Percentiles rank a stretch among this genome's conserved stretches.
Evolutionary conservation across 208 protist species (phyloP).

Genomic region (Trypanosoma melophagium): DNA sequence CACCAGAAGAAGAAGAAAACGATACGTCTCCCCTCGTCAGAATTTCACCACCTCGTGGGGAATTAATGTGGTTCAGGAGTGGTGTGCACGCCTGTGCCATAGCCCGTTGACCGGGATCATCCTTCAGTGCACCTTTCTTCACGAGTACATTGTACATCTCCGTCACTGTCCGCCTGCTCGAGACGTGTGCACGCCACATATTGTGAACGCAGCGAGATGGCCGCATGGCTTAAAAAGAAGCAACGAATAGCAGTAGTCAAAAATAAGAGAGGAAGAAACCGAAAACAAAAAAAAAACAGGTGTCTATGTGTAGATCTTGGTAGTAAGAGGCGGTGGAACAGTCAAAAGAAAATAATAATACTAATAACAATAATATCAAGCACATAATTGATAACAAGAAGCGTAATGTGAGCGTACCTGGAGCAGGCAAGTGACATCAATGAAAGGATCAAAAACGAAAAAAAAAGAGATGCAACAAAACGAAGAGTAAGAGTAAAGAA

Average conservation of each 20-base stretch:
- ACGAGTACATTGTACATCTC: constrained; percentile 74
- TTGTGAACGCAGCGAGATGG: constrained; percentile 15
- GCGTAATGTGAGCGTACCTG: too few species aligned
- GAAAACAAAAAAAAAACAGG: constrained; percentile 6
- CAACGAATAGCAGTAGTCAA: not conserved
- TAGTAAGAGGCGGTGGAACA: not conserved
- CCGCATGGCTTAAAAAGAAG: constrained; percentile 25
- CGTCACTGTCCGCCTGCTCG: constrained; percentile 44
- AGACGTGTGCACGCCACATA: constrained; percentile 56
- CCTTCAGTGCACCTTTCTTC: constrained; percentile 53
- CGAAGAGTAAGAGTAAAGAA: not conserved
- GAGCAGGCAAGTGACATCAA: too few species aligned
- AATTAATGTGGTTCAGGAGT: constrained; percentile 44
- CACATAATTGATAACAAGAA: too few species aligned
- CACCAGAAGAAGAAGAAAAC: not conserved
- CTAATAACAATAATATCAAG: not conserved
- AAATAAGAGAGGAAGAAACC: not conserved
- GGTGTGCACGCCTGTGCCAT: constrained; percentile 75
- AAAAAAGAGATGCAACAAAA: not conserved
- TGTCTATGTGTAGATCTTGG: not conserved
- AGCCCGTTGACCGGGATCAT: constrained; percentile 45
- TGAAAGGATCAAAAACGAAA: too few species aligned
- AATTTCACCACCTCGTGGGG: not conserved
- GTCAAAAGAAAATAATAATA: not conserved
- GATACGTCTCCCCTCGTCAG: not conserved